Evolutionary conservation across 2,329 filamentous ascomycete genomes (phyloP).

Genomic region (Pezicula carpinea): DNA sequence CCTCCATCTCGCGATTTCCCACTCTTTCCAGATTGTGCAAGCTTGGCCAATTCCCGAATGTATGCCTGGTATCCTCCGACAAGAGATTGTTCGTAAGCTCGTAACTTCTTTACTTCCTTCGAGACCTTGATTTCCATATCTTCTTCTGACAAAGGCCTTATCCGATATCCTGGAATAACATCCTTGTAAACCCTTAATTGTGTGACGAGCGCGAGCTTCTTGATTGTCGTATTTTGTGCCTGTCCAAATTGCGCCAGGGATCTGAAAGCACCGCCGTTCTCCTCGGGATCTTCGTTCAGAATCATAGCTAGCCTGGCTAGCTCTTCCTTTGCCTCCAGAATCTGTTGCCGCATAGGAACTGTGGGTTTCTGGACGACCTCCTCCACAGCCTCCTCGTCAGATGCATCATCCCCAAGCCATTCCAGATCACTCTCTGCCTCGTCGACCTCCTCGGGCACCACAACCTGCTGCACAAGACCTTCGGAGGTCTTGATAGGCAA

Average conservation of each 20-base stretch:
- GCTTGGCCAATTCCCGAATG: constrained; percentile 66
- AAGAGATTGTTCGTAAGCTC: constrained; percentile 82
- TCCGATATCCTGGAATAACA: constrained; percentile 92
- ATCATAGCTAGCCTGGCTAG: constrained; percentile 75
- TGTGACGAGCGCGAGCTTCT: constrained; percentile 81
- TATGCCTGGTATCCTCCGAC: constrained; percentile 82
- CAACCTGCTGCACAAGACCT: constrained; percentile 62
- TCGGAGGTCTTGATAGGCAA: constrained; percentile 85
- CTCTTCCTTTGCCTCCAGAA: constrained; percentile 86
- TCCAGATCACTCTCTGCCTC: constrained; percentile 57
- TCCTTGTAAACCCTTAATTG: constrained; percentile 92
- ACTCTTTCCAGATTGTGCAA: constrained; percentile 53
- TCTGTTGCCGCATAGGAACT: constrained; percentile 72
- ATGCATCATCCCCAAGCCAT: constrained; percentile 54
- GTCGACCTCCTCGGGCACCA: constrained; percentile 42
- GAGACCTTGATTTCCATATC: constrained; percentile 75
- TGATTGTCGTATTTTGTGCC: constrained; percentile 66
- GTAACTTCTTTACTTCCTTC: constrained; percentile 80
- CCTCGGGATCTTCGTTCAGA: constrained; percentile 90
- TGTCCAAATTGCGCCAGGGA: constrained; percentile 69
- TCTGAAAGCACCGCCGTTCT: constrained; percentile 77
- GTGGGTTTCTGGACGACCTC: constrained; percentile 50
- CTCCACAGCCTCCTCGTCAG: constrained; percentile 44
- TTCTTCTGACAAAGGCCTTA: constrained; percentile 75
- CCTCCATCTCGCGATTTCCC: constrained; percentile 33